Conservation (phyloP, 352 stramenopile species). For the Blastocystis sp. region DNA sequence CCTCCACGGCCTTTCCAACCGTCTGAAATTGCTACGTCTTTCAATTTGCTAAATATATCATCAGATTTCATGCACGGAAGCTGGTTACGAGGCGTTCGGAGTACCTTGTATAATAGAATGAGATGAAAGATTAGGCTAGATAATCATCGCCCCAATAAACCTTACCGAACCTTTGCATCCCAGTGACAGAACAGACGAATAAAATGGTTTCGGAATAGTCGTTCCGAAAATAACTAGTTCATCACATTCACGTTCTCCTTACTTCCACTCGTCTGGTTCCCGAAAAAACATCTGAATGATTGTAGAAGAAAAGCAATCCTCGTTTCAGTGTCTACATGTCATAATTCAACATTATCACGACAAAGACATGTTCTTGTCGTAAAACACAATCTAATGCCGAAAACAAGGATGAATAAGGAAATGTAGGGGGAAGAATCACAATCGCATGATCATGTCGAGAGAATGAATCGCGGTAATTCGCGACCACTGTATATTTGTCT, state of each 20-base stretch:
- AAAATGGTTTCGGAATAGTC: slow-evolving; percentile 24
- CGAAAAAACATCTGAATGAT: slow-evolving; percentile 20
- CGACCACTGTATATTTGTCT: neutral
- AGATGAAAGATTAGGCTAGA: slow-evolving; percentile 11
- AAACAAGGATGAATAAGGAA: neutral
- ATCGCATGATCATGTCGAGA: neutral
- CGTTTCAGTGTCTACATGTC: slow-evolving; percentile 8
- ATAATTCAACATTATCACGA: neutral
- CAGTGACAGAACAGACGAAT: slow-evolving; percentile 34
- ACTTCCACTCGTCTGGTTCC: neutral
- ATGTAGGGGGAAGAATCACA: neutral
- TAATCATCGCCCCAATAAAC: neutral
- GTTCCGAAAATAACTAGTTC: neutral
- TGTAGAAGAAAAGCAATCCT: slow-evolving; percentile 33
- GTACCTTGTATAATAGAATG: neutral
- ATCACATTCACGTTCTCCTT: neutral
- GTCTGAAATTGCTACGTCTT: neutral
- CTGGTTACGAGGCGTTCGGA: neutral
- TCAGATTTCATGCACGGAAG: slow-evolving; percentile 21
- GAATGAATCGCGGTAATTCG: neutral
- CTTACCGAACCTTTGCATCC: slow-evolving; percentile 2
- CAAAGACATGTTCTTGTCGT: slow-evolving; percentile 1
- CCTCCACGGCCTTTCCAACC: neutral
- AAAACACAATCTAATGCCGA: neutral
- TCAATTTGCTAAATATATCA: neutral